Evolutionary conservation across 1,284 basidiomycete species (phyloP), one percentile per base, ranked within the genome.

Genomic region (Ceratobasidium sp.): DNA sequence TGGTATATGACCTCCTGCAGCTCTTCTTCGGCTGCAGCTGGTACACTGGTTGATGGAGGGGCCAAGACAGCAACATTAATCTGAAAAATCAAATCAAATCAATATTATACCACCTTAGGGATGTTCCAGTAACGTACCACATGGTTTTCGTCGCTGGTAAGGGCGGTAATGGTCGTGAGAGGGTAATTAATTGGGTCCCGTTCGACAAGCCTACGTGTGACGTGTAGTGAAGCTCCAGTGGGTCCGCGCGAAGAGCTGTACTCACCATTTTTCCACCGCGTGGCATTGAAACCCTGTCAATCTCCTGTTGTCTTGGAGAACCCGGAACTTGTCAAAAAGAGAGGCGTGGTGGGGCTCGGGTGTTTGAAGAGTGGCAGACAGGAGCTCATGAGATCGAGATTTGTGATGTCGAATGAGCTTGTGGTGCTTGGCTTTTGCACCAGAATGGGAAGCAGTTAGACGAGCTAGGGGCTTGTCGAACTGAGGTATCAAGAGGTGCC

Each of bases 201-300:
- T 76, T 92, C 89, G 15, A 91, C 89, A 77, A 94, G 87, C 91
- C 90, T 91, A 81, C n/a, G 49, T 25, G 19, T 8, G 29, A 54
- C n/a, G 13, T 49, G 8, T 29, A 68, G 70, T 40, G 34, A 74
- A 56, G 65, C 13, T 34, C 54, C 17, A 25, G 43, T 49, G 4
- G 17, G n/a, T 11, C 25, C 17, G 37, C 32, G 19, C 8, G 25
- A 34, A 25, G 22, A 44, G 17, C 49, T 25, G 34, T 46, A 80
- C 86, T 75, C 80, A 90, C 92, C 93, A 95, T 83, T 92, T 92
- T 85, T 95, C 91, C 8, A 95, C 93, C 0, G 92, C 93, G 82
- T 94, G 94, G 77, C 94, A 86, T 83, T 93, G 92, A 83, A 90
- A 94, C 0, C 91, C 91, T 43, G 82, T 82, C 51, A 90, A 56